A percentile compares a stretch with the other conserved stretches of the same genome.
Evolutionary conservation across 805 yeast species (phyloP).

Genomic region (Grigorovia transvaalensis): DNA sequence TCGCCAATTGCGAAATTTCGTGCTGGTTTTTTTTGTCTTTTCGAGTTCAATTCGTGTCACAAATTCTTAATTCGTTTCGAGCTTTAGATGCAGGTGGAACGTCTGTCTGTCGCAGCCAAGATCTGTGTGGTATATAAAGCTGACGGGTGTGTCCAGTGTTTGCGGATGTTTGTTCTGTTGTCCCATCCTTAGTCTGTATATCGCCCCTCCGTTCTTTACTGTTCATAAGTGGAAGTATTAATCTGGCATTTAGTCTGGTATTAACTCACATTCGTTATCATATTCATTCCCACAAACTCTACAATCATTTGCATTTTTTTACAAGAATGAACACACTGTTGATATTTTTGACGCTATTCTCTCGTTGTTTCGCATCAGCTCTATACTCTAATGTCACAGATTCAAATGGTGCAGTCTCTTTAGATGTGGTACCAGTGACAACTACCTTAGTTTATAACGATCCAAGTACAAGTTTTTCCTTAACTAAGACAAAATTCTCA

Average conservation of each 20-base stretch:
- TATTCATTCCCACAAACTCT: too few species aligned
- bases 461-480: conserved; percentile 11
- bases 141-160: too few species aligned
- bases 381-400: neutral
- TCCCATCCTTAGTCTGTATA: too few species aligned
- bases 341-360: neutral
- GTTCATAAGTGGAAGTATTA: too few species aligned
- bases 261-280: neutral
- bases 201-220: too few species aligned
- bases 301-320: too few species aligned
- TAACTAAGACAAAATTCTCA: conserved; percentile 5
- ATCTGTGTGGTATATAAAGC: neutral
- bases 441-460: conserved; percentile 10
- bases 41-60: neutral
- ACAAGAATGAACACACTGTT: neutral
- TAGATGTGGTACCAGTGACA: conserved; percentile 9
- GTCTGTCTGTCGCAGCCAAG: neutral
- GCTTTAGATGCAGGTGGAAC: neutral
- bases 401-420: neutral
- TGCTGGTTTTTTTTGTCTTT: neutral
- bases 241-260: neutral
- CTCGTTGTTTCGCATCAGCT: neutral
- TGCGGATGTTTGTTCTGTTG: too few species aligned
- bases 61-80: neutral
- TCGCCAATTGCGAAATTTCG: neutral